Evolutionary conservation across 805 yeast genomes (phyloP).

Genomic region (Nakazawaea ishiwadae): DNA sequence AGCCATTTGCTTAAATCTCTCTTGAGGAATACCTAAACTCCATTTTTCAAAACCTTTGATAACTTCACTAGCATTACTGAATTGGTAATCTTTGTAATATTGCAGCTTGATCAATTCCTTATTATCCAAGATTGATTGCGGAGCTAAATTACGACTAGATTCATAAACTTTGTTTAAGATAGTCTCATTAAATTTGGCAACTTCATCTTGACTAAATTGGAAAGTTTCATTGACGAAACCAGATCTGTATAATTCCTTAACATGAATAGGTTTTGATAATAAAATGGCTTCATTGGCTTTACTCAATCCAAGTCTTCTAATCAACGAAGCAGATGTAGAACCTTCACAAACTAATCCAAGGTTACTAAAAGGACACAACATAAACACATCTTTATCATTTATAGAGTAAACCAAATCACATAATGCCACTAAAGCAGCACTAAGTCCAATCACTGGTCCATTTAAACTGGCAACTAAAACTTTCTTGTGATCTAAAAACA

Average conservation of each 20-base stretch:
- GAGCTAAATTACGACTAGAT: conserved; percentile 39
- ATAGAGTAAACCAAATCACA: conserved; percentile 73
- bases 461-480: conserved; percentile 69
- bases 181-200: conserved; percentile 37
- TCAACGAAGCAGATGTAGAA: conserved; percentile 63
- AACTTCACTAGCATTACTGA: conserved; percentile 61
- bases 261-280: conserved; percentile 60
- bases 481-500: conserved; percentile 67
- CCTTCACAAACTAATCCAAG: conserved; percentile 85
- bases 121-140: conserved; percentile 38
- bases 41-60: conserved; percentile 66
- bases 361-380: conserved; percentile 75
- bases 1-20: conserved; percentile 53
- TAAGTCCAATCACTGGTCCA: conserved; percentile 83
- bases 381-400: conserved; percentile 48
- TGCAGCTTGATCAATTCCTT: conserved; percentile 35
- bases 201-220: conserved; percentile 22
- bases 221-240: conserved; percentile 64
- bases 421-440: conserved; percentile 68
- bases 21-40: conserved; percentile 70
- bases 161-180: conserved; percentile 30
- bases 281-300: conserved; percentile 69
- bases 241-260: conserved; percentile 46
- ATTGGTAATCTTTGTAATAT: conserved; percentile 30
- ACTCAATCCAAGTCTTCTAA: conserved; percentile 67